These are phyloP conservation scores for Pythium brachiatum DNA, from an alignment of 352 stramenopile species.

Conservation along the genomic window DNA sequence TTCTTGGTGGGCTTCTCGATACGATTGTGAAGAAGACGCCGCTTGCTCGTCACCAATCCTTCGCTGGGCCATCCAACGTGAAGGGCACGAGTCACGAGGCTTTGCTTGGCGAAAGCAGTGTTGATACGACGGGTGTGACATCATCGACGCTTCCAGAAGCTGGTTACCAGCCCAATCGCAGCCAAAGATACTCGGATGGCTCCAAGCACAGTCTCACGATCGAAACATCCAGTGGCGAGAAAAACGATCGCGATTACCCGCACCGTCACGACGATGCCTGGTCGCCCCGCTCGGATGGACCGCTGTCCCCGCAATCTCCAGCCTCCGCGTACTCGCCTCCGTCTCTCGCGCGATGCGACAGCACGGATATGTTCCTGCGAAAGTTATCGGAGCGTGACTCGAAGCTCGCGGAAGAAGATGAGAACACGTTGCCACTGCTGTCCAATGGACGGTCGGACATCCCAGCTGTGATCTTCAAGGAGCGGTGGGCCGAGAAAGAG, in stretches of 20 bases:
- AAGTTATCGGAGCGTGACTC: constrained; percentile 71
- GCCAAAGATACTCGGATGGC: constrained; percentile 14
- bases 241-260: constrained; percentile 1
- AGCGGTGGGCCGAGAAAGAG: constrained; percentile 95
- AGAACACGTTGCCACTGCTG: constrained; percentile 31
- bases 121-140: background rate
- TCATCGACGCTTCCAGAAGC: background rate
- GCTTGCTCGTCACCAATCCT: constrained; percentile 31
- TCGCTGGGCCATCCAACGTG: constrained; percentile 10
- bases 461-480: constrained; percentile 89
- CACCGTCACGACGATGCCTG: constrained; percentile 29
- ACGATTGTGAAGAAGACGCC: constrained; percentile 65
- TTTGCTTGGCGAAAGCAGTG: constrained; percentile 18
- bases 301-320: constrained; percentile 52
- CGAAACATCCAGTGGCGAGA: constrained; percentile 35
- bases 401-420: constrained; percentile 57
- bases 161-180: constrained; percentile 22
- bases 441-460: constrained; percentile 31
- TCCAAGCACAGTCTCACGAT: constrained; percentile 45
- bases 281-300: constrained; percentile 62
- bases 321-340: constrained; percentile 57
- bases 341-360: constrained; percentile 62
- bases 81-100: constrained; percentile 35
- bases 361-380: constrained; percentile 69
- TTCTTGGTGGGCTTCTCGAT: constrained; percentile 69